A percentile compares a stretch with the other conserved stretches of the same genome.
These are phyloP conservation scores for Pyropia yezoensis DNA, from an alignment of 23 red algal species.

Conservation along the genomic window DNA sequence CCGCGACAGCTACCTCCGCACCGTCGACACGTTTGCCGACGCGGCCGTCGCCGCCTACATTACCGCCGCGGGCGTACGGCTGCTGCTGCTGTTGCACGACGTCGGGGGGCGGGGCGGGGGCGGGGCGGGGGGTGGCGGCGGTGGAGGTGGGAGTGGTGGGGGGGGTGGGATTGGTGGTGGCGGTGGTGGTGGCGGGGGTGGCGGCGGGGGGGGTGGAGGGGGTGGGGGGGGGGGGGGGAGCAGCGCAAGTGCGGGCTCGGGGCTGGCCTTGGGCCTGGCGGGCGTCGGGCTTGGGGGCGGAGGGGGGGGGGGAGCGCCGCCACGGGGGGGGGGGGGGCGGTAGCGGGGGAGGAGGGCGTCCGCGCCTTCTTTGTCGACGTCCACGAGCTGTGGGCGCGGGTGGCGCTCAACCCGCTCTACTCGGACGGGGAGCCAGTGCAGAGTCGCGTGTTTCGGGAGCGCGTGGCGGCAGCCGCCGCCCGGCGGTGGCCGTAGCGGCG, in stretches of 20 bases:
- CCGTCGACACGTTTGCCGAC: constrained; percentile 4
- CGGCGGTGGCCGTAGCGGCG: no score
- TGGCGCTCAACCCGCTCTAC: constrained; percentile 18
- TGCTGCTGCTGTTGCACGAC: background rate
- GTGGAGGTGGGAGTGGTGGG: no score
- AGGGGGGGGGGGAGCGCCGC: no score
- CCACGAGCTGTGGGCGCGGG: constrained; percentile 1
- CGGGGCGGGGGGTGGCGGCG: no score
- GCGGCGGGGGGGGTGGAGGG: no score
- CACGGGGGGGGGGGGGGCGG: no score
- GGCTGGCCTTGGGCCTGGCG: no score
- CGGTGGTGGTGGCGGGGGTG: no score
- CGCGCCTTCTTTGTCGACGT: constrained; percentile 1
- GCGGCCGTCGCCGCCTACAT: background rate
- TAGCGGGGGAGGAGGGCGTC: constrained; percentile 3
- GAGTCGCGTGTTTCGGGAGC: constrained; percentile 1
- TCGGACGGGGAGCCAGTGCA: background rate
- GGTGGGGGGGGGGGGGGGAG: no score
- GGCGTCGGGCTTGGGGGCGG: background rate
- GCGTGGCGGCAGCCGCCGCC: background rate
- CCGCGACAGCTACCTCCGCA: background rate
- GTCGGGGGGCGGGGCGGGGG: background rate
- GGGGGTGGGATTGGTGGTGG: no score
- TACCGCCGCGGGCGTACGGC: background rate
- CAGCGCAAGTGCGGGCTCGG: no score